Evolutionary conservation across 345 rosid species (phyloP).

Genomic region (Passiflora organensis): DNA sequence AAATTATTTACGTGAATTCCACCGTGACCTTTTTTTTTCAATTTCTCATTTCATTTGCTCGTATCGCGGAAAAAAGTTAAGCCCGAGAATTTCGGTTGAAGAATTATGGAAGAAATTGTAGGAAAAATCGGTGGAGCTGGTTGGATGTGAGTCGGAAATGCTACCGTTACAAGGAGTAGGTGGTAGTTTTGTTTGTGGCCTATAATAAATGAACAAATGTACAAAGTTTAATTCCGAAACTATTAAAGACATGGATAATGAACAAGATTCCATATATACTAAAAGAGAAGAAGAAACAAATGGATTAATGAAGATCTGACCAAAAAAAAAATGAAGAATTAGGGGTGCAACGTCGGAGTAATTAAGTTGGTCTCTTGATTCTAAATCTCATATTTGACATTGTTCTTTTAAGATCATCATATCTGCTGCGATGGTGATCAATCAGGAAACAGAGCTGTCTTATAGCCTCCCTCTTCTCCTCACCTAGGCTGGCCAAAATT

Average conservation of each 20-base stretch:
- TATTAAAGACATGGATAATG: too few relatives aligned
- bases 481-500: neutral
- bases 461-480: constrained; percentile 26
- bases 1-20: constrained; percentile 1
- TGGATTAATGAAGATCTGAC: too few relatives aligned
- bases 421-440: constrained; percentile 29
- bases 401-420: constrained; percentile 19
- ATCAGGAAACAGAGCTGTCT: constrained; percentile 20
- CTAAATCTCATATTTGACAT: constrained; percentile 19
- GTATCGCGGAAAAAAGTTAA: neutral
- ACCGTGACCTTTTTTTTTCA: neutral
- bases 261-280: too few relatives aligned
- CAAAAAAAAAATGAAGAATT: neutral
- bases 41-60: neutral
- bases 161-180: too few relatives aligned
- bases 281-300: too few relatives aligned
- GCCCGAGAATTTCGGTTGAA: neutral
- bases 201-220: too few relatives aligned
- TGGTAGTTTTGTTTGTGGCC: too few relatives aligned
- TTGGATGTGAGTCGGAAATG: too few relatives aligned
- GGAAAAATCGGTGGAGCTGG: too few relatives aligned
- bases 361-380: constrained; percentile 6
- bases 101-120: too few relatives aligned
- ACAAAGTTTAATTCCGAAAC: too few relatives aligned
- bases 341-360: neutral